Evolutionary conservation across 1,284 basidiomycete genomes (phyloP).

Genomic region (Coniferiporia weirii): DNA sequence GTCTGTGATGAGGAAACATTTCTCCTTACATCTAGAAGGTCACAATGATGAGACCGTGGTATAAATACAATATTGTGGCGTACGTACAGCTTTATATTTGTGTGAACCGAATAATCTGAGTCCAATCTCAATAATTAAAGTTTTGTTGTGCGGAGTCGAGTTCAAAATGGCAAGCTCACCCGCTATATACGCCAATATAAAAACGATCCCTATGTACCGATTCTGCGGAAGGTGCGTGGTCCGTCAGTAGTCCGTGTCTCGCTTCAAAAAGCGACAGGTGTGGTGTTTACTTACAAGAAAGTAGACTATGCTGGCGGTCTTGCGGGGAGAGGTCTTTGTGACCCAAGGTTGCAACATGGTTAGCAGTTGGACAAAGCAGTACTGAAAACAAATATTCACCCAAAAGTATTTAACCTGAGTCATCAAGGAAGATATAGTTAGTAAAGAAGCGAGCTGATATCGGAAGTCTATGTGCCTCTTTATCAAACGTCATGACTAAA

Average conservation of each 20-base stretch:
- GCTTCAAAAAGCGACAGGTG: neutral
- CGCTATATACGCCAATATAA: neutral
- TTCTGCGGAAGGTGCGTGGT: neutral
- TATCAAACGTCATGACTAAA: slow-evolving; percentile 4
- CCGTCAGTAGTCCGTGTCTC: neutral
- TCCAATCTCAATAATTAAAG: no score
- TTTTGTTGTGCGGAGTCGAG: neutral
- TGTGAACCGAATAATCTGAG: neutral
- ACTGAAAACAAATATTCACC: neutral
- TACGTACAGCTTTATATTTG: neutral
- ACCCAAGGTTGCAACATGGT: no score
- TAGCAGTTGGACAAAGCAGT: neutral
- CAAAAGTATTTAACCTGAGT: neutral
- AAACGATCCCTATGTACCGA: slow-evolving; percentile 3
- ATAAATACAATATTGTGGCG: neutral
- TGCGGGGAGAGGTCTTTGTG: neutral
- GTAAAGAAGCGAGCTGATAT: neutral
- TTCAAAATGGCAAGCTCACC: neutral
- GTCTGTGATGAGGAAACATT: neutral
- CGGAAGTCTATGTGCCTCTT: neutral
- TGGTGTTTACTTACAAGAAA: neutral
- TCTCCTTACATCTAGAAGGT: neutral
- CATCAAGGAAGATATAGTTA: neutral
- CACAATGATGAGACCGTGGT: neutral
- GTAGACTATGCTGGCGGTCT: neutral